These are phyloP conservation scores for Phylloporus arenicola DNA, from an alignment of 768 basidiomycete genomes.

Conservation along the genomic window DNA sequence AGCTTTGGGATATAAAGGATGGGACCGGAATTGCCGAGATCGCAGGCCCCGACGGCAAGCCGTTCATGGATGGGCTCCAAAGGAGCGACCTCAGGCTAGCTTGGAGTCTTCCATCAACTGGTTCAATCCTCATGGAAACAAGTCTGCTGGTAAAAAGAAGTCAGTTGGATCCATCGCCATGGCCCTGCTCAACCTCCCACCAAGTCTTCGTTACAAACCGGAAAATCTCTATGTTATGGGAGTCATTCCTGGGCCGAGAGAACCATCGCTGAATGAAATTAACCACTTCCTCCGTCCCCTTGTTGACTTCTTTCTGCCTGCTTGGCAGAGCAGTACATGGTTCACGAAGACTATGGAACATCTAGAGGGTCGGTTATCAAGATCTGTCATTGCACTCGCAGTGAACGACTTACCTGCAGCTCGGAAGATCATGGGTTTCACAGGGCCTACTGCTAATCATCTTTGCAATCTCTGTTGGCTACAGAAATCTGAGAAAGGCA, in stretches of 20 bases:
- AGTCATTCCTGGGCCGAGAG: slow-evolving; percentile 32
- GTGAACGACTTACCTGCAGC: neutral
- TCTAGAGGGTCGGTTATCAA: no score
- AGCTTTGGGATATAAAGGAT: neutral
- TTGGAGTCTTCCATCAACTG: slow-evolving; percentile 23
- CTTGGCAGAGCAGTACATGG: no score
- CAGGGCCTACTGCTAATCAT: slow-evolving; percentile 5
- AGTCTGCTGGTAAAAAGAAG: slow-evolving; percentile 12
- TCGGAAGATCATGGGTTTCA: neutral
- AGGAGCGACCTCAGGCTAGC: slow-evolving; percentile 12
- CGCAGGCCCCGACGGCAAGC: neutral
- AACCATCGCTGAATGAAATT: slow-evolving; percentile 27
- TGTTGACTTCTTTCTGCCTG: no score
- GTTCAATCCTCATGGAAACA: slow-evolving; percentile 21
- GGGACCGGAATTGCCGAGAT: neutral
- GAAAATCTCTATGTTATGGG: slow-evolving; percentile 37
- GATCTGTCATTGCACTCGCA: neutral
- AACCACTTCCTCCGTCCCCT: slow-evolving; percentile 27
- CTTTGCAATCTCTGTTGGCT: neutral
- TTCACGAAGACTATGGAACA: no score
- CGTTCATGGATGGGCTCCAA: slow-evolving; percentile 3
- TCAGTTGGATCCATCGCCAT: slow-evolving; percentile 13
- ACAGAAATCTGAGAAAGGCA: no score
- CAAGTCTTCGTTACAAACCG: slow-evolving; percentile 1
- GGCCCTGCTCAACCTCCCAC: slow-evolving; percentile 21